A percentile compares a stretch with the other conserved stretches of the same genome.
phyloP scores from a whole-genome alignment of 768 basidiomycete species.

The Suillus sp. region DNA sequence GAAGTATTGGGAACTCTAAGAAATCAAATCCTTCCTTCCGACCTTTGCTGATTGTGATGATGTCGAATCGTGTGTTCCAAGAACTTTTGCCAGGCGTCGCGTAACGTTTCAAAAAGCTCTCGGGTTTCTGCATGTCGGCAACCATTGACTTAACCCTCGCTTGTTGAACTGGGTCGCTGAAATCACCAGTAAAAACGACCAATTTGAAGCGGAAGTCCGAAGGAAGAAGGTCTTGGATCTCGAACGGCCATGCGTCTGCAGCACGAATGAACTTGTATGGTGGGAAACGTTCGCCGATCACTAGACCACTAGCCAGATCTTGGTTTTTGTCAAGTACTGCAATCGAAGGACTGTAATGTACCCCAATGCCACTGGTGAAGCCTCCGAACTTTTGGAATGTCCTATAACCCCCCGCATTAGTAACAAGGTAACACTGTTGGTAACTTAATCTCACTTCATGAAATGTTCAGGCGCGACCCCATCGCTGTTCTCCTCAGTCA shows the following conservation, averaged over 20 bases:
- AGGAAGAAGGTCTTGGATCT: slow-evolving; percentile 52
- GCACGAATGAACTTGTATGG: slow-evolving; percentile 49
- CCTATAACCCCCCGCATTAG: slow-evolving; percentile 26
- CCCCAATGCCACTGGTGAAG: slow-evolving; percentile 51
- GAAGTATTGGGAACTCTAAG: slow-evolving; percentile 32
- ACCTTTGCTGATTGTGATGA: slow-evolving; percentile 30
- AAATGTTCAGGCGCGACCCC: slow-evolving; percentile 48
- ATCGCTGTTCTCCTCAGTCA: slow-evolving; percentile 36
- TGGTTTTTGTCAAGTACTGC: slow-evolving; percentile 40
- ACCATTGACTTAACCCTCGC: slow-evolving; percentile 30
- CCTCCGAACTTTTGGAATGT: slow-evolving; percentile 47
- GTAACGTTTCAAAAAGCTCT: slow-evolving; percentile 32
- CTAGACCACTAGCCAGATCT: slow-evolving; percentile 39
- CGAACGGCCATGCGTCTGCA: slow-evolving; percentile 47
- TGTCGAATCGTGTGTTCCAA: slow-evolving; percentile 33
- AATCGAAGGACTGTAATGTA: slow-evolving; percentile 48
- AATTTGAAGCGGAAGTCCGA: slow-evolving; percentile 53
- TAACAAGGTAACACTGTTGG: slow-evolving; percentile 4
- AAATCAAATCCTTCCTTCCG: slow-evolving; percentile 37
- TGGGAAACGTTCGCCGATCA: slow-evolving; percentile 52
- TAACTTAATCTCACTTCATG: slow-evolving; percentile 35
- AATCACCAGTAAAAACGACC: slow-evolving; percentile 47
- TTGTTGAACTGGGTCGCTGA: slow-evolving; percentile 25
- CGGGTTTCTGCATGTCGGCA: slow-evolving; percentile 26
- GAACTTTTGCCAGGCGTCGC: slow-evolving; percentile 22